A percentile compares a stretch with the other conserved stretches of the same genome.
Conservation (phyloP, 108 stramenopile genomes). For the Skeletonema menzelii region DNA sequence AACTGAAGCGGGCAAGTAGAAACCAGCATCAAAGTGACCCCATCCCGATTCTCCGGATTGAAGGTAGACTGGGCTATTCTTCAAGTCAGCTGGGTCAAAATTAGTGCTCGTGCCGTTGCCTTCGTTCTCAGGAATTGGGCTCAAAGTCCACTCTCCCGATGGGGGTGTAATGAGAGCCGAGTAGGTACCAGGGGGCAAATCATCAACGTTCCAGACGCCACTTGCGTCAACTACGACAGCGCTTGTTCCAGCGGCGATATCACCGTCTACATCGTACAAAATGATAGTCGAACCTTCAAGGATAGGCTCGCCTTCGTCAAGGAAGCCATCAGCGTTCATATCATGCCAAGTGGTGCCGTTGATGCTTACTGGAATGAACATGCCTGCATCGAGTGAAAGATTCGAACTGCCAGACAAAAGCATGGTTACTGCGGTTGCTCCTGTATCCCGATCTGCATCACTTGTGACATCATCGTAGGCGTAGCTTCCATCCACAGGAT, state of each 20-base stretch:
- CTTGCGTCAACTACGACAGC: conserved; percentile 5
- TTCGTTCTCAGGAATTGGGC: conserved; percentile 5
- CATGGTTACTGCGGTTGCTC: conserved; percentile 15
- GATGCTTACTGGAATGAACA: conserved; percentile 43
- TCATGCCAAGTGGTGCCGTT: conserved; percentile 49
- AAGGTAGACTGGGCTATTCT: conserved; percentile 21
- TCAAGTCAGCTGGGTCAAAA: conserved; percentile 16
- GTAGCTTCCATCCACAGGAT: conserved; percentile 32
- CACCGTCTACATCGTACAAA: conserved; percentile 38
- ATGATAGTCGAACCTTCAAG: conserved; percentile 26
- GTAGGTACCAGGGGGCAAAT: conserved; percentile 44
- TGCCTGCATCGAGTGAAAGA: conserved; percentile 44
- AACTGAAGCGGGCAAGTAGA: conserved; percentile 37
- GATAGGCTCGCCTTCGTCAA: conserved; percentile 30
- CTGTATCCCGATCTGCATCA: conserved; percentile 38
- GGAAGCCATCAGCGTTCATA: conserved; percentile 40
- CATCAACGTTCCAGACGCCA: conserved; percentile 28
- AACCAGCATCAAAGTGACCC: conserved; percentile 34
- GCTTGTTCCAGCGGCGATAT: conserved; percentile 8
- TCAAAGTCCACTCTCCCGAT: conserved; percentile 22
- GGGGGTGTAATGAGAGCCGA: conserved; percentile 5
- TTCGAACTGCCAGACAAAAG: conserved; percentile 14
- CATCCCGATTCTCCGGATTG: conserved; percentile 32
- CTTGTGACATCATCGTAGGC: conserved; percentile 40
- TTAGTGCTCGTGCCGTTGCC: conserved; percentile 1